Evolutionary conservation across 371 early-diverging fungal genomes (phyloP).

Genomic region (Mucor piriformis): DNA sequence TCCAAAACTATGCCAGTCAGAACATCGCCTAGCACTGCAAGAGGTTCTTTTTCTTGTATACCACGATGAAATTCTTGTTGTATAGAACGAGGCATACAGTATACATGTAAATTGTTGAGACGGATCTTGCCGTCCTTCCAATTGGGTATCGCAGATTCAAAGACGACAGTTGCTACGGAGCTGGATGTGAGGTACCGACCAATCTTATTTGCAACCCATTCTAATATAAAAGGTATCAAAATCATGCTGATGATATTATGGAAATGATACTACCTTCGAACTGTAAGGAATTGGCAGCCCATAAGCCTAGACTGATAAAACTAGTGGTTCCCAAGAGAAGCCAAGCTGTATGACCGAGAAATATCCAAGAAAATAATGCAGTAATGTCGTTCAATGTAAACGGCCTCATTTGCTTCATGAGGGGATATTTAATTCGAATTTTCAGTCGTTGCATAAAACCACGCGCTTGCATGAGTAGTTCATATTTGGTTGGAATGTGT

Average conservation of each 20-base stretch:
- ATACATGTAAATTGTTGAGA: conserved; percentile 77
- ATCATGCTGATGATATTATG: too few relatives aligned
- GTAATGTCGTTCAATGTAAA: conserved; percentile 88
- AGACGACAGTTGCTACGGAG: conserved; percentile 81
- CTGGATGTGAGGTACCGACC: conserved; percentile 76
- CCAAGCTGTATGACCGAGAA: conserved; percentile 84
- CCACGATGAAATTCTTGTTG: conserved; percentile 35
- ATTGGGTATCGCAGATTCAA: conserved; percentile 91
- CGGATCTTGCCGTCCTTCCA: conserved; percentile 91
- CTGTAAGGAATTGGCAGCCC: conserved; percentile 82
- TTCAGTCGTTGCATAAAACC: conserved; percentile 53
- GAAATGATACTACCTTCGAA: too few relatives aligned
- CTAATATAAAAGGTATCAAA: too few relatives aligned
- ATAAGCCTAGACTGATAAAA: conserved; percentile 80
- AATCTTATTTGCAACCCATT: too few relatives aligned
- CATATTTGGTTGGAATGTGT: conserved; percentile 8
- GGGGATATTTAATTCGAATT: conserved; percentile 59
- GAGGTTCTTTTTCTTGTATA: not conserved
- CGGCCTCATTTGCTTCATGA: conserved; percentile 72
- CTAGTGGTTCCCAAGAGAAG: conserved; percentile 90
- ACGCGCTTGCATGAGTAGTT: conserved; percentile 45
- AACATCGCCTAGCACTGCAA: conserved; percentile 28
- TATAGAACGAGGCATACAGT: conserved; percentile 49
- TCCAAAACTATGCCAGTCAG: conserved; percentile 37
- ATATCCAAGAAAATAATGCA: conserved; percentile 88